phyloP scores from a whole-genome alignment of 495 filamentous ascomycete species.

The Aspergillus wentii region DNA sequence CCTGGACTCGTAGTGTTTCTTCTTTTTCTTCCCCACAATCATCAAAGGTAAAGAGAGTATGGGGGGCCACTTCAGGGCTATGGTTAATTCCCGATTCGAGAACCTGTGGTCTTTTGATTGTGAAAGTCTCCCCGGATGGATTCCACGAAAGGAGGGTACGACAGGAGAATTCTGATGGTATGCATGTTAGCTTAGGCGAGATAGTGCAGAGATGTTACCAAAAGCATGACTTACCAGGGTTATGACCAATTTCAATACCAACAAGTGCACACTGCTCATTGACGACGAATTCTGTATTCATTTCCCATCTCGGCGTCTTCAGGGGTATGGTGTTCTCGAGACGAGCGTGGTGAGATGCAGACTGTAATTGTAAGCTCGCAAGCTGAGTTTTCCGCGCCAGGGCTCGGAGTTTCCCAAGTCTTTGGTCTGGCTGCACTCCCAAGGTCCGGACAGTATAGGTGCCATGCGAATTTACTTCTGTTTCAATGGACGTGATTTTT shows the following conservation, averaged over 20 bases:
- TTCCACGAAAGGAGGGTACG: slow-evolving; percentile 27
- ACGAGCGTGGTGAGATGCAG: no score
- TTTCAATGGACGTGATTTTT: slow-evolving; percentile 32
- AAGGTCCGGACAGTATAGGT: slow-evolving; percentile 31
- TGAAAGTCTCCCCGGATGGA: slow-evolving; percentile 26
- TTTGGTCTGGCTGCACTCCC: slow-evolving; percentile 23
- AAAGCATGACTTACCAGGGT: slow-evolving; percentile 12
- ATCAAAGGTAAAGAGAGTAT: slow-evolving; percentile 29
- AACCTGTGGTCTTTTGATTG: slow-evolving; percentile 22
- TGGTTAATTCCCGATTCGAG: slow-evolving; percentile 25
- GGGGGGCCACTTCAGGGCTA: slow-evolving; percentile 23
- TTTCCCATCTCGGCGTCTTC: slow-evolving; percentile 25
- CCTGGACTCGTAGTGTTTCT: slow-evolving; percentile 30
- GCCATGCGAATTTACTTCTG: slow-evolving; percentile 8
- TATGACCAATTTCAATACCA: slow-evolving; percentile 27
- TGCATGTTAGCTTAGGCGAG: slow-evolving; percentile 7
- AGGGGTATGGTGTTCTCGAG: slow-evolving; percentile 9
- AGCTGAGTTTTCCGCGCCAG: slow-evolving; percentile 7
- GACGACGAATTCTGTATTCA: slow-evolving; percentile 24
- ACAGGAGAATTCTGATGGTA: no score
- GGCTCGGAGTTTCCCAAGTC: slow-evolving; percentile 21
- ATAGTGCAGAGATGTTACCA: not conserved
- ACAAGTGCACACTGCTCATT: slow-evolving; percentile 19
- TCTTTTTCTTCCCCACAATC: slow-evolving; percentile 17
- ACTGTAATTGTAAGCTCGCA: slow-evolving; percentile 1